Conservation (phyloP, 768 basidiomycete species). For the Pisolithus tinctorius region DNA sequence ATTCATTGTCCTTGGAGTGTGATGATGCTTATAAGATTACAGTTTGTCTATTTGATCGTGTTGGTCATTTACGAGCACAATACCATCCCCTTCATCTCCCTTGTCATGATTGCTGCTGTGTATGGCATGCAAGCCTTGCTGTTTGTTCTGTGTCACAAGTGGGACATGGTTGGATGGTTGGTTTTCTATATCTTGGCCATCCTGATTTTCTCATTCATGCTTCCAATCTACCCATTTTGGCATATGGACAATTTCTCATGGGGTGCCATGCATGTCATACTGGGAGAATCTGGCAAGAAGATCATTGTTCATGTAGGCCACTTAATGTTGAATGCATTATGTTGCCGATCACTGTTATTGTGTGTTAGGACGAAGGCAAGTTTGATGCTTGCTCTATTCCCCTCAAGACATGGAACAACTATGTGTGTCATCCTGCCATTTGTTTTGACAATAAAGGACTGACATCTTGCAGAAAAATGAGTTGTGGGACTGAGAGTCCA, state of each 20-base stretch:
- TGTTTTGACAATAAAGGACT: not conserved
- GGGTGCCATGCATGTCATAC: conserved; percentile 87
- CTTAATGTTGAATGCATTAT: not conserved
- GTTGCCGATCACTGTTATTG: conserved; percentile 2
- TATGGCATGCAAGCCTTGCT: conserved; percentile 93
- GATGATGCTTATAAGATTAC: conserved; percentile 2
- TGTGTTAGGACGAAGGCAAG: conserved; percentile 84
- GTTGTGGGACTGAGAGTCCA: conserved; percentile 95
- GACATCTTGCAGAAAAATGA: conserved; percentile 69
- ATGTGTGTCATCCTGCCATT: conserved; percentile 44
- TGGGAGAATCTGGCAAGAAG: conserved; percentile 95
- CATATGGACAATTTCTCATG: conserved; percentile 97
- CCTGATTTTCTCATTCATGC: conserved; percentile 87
- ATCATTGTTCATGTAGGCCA: conserved; percentile 81
- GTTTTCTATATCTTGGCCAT: conserved; percentile 93
- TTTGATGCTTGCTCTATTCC: conserved; percentile 93
- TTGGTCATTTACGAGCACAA: conserved; percentile 61
- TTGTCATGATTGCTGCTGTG: conserved; percentile 89
- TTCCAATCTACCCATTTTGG: conserved; percentile 96
- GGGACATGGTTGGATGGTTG: conserved; percentile 99
- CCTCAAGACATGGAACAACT: conserved; percentile 94
- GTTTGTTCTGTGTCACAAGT: conserved; percentile 87
- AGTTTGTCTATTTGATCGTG: conserved; percentile 88
- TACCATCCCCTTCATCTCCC: conserved; percentile 69
- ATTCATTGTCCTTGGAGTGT: not conserved